Conservation (phyloP, 1,284 basidiomycete species). For the Ganoderma meredithae region DNA sequence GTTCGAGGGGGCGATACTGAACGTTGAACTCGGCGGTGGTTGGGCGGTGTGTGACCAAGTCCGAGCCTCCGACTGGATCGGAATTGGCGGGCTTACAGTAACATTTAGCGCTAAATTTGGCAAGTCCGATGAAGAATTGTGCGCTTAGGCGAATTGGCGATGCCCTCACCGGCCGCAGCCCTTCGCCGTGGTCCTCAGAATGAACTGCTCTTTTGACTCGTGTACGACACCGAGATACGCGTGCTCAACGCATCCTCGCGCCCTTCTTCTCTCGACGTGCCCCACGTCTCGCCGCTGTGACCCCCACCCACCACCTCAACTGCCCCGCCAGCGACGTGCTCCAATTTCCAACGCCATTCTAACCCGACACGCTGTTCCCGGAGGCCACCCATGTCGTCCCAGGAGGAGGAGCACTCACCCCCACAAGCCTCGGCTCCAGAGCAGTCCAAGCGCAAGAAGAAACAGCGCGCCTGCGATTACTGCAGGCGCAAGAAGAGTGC, state of each 20-base stretch:
- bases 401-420: constrained; percentile 7
- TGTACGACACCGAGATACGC: background rate
- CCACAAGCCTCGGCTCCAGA: background rate
- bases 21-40: too few relatives aligned
- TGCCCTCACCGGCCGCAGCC: background rate
- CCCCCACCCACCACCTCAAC: too few relatives aligned
- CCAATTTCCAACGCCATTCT: background rate
- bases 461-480: constrained; percentile 74
- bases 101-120: background rate
- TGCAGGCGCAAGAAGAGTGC: constrained; percentile 79
- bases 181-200: background rate
- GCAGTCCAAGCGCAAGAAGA: constrained; percentile 14
- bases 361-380: background rate
- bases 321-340: too few relatives aligned
- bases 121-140: background rate
- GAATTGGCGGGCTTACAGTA: too few relatives aligned
- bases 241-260: background rate
- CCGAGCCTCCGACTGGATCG: background rate
- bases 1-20: too few relatives aligned
- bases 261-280: background rate
- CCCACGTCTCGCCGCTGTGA: background rate
- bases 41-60: too few relatives aligned
- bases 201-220: background rate
- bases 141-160: background rate
- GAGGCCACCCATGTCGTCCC: constrained; percentile 8